phyloP scores from a whole-genome alignment of 129 eudicot species.

The Calendula officinalis region DNA sequence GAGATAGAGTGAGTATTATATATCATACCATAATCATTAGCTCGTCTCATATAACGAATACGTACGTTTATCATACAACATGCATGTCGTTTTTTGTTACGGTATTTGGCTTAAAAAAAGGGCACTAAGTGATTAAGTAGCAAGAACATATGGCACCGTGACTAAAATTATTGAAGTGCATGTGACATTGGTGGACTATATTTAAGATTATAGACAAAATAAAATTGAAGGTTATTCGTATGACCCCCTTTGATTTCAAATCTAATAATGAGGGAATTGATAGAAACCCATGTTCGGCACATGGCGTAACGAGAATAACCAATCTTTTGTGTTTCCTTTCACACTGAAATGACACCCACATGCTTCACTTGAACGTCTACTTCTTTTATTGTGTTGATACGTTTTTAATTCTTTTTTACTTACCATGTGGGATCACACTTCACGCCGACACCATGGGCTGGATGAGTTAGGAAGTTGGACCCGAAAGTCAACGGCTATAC shows the following conservation, averaged over 20 bases:
- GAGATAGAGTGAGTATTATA: too few species aligned
- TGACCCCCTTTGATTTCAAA: slow-evolving; percentile 17
- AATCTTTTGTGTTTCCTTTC: slow-evolving; percentile 9
- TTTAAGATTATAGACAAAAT: slow-evolving; percentile 25
- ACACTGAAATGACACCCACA: slow-evolving; percentile 17
- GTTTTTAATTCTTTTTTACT: neutral
- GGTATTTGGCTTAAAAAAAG: neutral
- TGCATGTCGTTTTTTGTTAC: neutral
- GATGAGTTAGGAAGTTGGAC: slow-evolving; percentile 23
- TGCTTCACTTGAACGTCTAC: slow-evolving; percentile 8
- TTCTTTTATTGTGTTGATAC: neutral
- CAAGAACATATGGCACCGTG: slow-evolving; percentile 16
- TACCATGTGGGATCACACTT: slow-evolving; percentile 32
- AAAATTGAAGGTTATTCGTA: slow-evolving; percentile 18
- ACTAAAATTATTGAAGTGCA: slow-evolving; percentile 23
- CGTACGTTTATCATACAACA: neutral
- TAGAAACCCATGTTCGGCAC: slow-evolving; percentile 20
- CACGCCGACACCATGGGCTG: slow-evolving; percentile 33
- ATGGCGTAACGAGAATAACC: slow-evolving; percentile 17
- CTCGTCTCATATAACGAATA: neutral
- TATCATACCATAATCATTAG: neutral
- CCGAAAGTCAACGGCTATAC: slow-evolving; percentile 18
- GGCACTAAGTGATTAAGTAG: slow-evolving; percentile 12
- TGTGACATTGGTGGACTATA: slow-evolving; percentile 28
- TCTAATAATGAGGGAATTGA: slow-evolving; percentile 19